Conservation (phyloP, 2,329 filamentous ascomycete genomes). For the Diaporthe vexans region DNA sequence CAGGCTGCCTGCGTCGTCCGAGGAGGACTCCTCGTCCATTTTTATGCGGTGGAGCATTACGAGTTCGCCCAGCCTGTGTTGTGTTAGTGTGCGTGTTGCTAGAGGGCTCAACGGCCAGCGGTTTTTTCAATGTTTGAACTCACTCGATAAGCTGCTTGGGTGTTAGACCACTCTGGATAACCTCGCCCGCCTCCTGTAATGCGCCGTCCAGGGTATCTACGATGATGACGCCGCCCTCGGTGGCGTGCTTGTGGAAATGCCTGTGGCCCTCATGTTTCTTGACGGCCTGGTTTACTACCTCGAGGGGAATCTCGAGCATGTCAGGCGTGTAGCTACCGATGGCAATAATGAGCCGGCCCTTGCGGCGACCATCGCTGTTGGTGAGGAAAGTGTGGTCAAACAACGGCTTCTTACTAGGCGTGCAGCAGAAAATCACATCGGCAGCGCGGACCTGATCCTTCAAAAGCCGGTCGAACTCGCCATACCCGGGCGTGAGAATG, state of each 20-base stretch:
- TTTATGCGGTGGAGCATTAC: constrained; percentile 69
- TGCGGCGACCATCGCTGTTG: constrained; percentile 76
- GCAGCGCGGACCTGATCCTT: constrained; percentile 79
- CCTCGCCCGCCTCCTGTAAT: constrained; percentile 86
- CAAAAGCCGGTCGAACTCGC: constrained; percentile 75
- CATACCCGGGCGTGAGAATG: constrained; percentile 77
- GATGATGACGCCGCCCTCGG: constrained; percentile 75
- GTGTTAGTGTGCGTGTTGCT: background rate
- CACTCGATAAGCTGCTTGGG: constrained; percentile 85
- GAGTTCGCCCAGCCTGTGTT: constrained; percentile 79
- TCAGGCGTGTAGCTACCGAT: constrained; percentile 77
- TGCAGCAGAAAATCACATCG: constrained; percentile 91
- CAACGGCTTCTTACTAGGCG: constrained; percentile 79
- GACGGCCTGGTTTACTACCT: constrained; percentile 76
- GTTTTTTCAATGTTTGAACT: constrained; percentile 47
- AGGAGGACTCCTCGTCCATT: constrained; percentile 55
- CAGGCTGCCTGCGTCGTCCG: constrained; percentile 37
- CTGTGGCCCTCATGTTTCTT: constrained; percentile 61
- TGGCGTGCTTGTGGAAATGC: constrained; percentile 77
- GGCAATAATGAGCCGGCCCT: constrained; percentile 79
- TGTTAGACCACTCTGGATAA: constrained; percentile 81
- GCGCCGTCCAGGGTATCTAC: constrained; percentile 85
- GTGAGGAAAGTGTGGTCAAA: constrained; percentile 83
- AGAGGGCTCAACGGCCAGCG: background rate
- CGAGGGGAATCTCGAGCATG: constrained; percentile 88